phyloP scores from a whole-genome alignment of 2,329 filamentous ascomycete species.

The Penicillium occitanis region DNA sequence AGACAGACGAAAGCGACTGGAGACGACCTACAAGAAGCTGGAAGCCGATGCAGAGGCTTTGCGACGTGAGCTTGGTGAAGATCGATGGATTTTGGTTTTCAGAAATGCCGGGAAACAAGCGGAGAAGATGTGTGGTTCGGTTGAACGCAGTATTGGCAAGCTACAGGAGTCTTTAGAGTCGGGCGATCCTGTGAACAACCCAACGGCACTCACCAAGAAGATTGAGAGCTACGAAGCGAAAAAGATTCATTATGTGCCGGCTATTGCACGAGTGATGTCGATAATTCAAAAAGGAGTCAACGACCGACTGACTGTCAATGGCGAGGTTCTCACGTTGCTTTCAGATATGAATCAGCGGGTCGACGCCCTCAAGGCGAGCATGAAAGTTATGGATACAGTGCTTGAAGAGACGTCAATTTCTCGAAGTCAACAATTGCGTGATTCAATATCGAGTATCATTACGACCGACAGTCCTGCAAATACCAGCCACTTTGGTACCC shows the following conservation, averaged over 20 bases:
- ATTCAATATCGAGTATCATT: constrained; percentile 89
- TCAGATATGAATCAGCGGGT: constrained; percentile 83
- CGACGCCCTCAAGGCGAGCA: constrained; percentile 71
- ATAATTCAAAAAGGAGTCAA: constrained; percentile 96
- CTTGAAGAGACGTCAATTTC: constrained; percentile 67
- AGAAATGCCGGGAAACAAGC: constrained; percentile 88
- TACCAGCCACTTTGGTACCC: constrained; percentile 69
- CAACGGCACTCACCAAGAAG: constrained; percentile 70
- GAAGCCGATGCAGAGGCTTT: constrained; percentile 88
- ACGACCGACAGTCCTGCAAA: constrained; percentile 75
- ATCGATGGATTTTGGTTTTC: constrained; percentile 95
- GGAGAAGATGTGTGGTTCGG: constrained; percentile 94
- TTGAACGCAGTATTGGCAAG: constrained; percentile 81
- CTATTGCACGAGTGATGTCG: constrained; percentile 83
- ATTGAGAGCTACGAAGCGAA: constrained; percentile 94
- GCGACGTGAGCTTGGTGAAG: constrained; percentile 86
- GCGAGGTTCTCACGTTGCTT: constrained; percentile 84
- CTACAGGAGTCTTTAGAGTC: constrained; percentile 76
- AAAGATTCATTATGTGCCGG: constrained; percentile 88
- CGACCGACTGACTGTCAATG: constrained; percentile 93
- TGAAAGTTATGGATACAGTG: constrained; percentile 71
- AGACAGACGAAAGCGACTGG: constrained; percentile 69
- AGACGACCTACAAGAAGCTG: constrained; percentile 82
- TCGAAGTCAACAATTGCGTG: constrained; percentile 73
- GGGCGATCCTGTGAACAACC: constrained; percentile 70